Conservation (phyloP, 2,329 filamentous ascomycete genomes). For the Rhynchosporium graminicola region DNA sequence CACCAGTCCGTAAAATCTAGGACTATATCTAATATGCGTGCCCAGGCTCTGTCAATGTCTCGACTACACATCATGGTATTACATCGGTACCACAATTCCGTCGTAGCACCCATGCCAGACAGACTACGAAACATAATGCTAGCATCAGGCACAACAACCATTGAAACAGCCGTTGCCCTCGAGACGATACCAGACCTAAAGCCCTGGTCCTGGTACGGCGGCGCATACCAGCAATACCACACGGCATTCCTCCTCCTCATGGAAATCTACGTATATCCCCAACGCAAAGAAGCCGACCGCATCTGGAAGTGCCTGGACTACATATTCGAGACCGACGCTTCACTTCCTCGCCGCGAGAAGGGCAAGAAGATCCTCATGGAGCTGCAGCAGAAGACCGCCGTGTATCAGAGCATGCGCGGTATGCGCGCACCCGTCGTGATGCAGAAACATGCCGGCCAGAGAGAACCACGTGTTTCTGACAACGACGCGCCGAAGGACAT, state of each 20-base stretch:
- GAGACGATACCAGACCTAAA: constrained; percentile 54
- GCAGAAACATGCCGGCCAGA: constrained; percentile 37
- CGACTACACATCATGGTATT: constrained; percentile 67
- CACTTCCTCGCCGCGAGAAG: constrained; percentile 57
- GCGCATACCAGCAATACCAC: constrained; percentile 74
- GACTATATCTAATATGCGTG: background rate
- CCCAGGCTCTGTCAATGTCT: constrained; percentile 57
- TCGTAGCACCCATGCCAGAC: constrained; percentile 53
- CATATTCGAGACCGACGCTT: constrained; percentile 63
- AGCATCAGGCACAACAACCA: constrained; percentile 55
- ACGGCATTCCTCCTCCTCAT: constrained; percentile 67
- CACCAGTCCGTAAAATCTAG: background rate
- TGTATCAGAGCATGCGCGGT: constrained; percentile 61
- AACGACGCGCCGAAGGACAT: constrained; percentile 5
- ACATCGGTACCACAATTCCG: constrained; percentile 60
- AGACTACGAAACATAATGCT: constrained; percentile 65
- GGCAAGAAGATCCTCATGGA: constrained; percentile 61
- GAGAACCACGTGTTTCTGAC: constrained; percentile 26
- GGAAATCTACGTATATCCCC: constrained; percentile 57
- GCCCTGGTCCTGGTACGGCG: constrained; percentile 69
- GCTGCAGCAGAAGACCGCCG: constrained; percentile 59
- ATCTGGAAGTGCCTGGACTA: constrained; percentile 54
- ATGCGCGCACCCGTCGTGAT: constrained; percentile 50
- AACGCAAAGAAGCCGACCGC: constrained; percentile 56
- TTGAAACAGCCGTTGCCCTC: constrained; percentile 56